Conservation (phyloP, 129 eudicot genomes). For the Heracleum sosnowskyi region DNA sequence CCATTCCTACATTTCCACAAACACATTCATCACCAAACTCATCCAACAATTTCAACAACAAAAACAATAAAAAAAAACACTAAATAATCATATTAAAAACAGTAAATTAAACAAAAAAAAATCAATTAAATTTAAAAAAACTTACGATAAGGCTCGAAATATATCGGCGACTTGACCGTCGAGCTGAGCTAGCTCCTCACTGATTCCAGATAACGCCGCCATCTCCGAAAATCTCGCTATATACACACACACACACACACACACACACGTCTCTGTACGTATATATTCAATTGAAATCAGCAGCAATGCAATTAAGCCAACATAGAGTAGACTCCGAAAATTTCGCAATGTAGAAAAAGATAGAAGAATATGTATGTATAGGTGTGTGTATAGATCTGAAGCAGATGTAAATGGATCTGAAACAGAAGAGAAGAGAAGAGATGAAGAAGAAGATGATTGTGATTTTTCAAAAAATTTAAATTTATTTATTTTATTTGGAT, state of each 20-base stretch:
- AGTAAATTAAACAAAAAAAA: neutral
- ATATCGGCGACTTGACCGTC: slow-evolving; percentile 26
- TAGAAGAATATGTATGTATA: neutral
- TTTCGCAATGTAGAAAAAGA: neutral
- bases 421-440: neutral
- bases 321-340: neutral
- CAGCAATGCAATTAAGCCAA: neutral
- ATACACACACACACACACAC: too few relatives aligned
- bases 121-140: neutral
- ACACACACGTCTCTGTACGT: too few relatives aligned
- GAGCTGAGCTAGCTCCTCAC: slow-evolving; percentile 23
- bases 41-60: neutral
- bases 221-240: neutral
- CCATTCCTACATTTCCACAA: slow-evolving; percentile 57
- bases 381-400: neutral
- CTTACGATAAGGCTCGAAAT: slow-evolving; percentile 29
- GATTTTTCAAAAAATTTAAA: slow-evolving; percentile 2
- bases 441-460: neutral
- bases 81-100: neutral
- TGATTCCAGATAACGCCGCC: slow-evolving; percentile 26
- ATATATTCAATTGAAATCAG: too few relatives aligned
- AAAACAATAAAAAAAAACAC: neutral
- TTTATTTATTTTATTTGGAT: neutral
- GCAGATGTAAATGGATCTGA: neutral
- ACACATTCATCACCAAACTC: neutral